Evolutionary conservation across 73 alveolate genomes (phyloP), one percentile per base, ranked within the genome.

Genomic region (Breviolum minutum): DNA sequence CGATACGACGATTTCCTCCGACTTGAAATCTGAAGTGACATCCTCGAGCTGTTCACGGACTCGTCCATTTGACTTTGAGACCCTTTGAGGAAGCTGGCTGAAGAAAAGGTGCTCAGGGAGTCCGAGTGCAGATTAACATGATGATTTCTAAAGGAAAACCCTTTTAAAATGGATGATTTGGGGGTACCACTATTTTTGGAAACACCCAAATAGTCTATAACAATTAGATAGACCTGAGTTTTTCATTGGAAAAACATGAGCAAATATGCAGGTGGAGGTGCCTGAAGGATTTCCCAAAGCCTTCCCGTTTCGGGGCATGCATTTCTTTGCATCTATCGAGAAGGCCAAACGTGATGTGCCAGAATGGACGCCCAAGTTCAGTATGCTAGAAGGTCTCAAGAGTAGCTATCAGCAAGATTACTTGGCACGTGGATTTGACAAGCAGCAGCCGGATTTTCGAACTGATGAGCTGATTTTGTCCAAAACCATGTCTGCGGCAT

Each of bases 281-380:
- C 98, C 98, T 0, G 98, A 92, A 7, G 98, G 98, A 73, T 68
- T 68, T 77, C 87, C 94, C 94, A 86, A 86, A 19, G 99, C 99
- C 29, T 94, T 94, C 81, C 99, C 99, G 63, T 94, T 94, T 85
- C 92, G 99, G 4, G 99, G 99, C 60, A 94, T 94, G 99, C 99
- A 94, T 85, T 94, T 94, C 94, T 94, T 94, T 40, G 99, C 99
- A 14, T 79, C 94, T 40, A 94, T 94, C 27, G 99, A 94, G 94
- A 94, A 94, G 94, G 99, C 99, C 8, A 94, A 94, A 84, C 94
- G 81, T n/a, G 99, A 94, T 80, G 99, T 94, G 86, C 99, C 99
- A 0, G 84, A 80, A 70, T 94, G 99, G 99, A 66, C 40, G n/a
- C 99, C 99, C 81, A 94, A 94, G 85, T 94, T 48, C 85, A 80